A percentile compares a stretch with the other conserved stretches of the same genome.
Evolutionary conservation across 2,329 filamentous ascomycete genomes (phyloP).

Genomic region (Alternaria ethzedia): DNA sequence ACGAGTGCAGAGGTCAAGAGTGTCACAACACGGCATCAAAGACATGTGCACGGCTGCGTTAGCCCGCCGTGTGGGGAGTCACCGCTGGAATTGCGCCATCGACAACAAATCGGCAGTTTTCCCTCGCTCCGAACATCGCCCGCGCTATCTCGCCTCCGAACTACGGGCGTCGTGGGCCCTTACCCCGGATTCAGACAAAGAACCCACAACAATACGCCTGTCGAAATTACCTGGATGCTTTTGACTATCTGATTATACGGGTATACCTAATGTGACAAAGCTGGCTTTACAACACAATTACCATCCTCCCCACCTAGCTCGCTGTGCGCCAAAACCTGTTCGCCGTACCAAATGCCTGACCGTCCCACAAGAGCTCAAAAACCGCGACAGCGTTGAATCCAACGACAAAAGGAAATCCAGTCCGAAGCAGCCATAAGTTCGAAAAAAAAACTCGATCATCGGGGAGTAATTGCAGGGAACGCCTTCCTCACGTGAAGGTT

Average conservation of each 20-base stretch:
- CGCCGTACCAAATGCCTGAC: slow-evolving; percentile 8
- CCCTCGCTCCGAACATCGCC: slow-evolving; percentile 29
- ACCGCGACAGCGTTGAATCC: not conserved
- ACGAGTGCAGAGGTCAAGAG: slow-evolving; percentile 6
- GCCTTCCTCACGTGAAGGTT: slow-evolving; percentile 67
- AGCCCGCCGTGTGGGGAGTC: slow-evolving; percentile 38
- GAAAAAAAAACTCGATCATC: slow-evolving; percentile 26
- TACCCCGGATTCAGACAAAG: slow-evolving; percentile 27
- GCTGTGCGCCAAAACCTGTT: slow-evolving; percentile 5
- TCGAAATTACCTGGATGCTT: not conserved
- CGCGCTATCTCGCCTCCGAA: slow-evolving; percentile 3
- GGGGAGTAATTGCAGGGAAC: slow-evolving; percentile 49
- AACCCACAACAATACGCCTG: not conserved
- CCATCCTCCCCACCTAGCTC: not conserved
- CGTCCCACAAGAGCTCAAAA: not conserved
- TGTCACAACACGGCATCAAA: slow-evolving; percentile 11
- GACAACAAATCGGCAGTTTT: slow-evolving; percentile 31
- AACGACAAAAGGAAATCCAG: not conserved
- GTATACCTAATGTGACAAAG: slow-evolving; percentile 9
- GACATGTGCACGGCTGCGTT: slow-evolving; percentile 33
- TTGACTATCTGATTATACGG: slow-evolving; percentile 8
- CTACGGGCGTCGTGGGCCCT: slow-evolving; percentile 12
- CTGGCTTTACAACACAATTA: slow-evolving; percentile 1
- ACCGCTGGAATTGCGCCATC: slow-evolving; percentile 46
- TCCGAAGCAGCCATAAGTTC: not conserved